Conservation (phyloP, 108 stramenopile genomes). For the Bacterosira constricta region DNA sequence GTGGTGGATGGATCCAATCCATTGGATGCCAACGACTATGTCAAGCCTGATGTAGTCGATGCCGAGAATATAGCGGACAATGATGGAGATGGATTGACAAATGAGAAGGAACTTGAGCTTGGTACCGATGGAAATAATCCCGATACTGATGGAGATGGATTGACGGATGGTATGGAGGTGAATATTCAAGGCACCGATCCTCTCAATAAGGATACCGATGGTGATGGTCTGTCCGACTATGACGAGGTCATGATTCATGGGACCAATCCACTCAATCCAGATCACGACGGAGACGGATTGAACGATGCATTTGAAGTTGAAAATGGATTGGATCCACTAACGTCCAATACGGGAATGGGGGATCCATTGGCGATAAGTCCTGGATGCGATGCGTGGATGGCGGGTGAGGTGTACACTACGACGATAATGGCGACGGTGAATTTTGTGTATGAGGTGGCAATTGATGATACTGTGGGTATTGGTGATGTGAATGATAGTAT, state of each 20-base stretch:
- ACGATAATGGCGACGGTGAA: constrained; percentile 4
- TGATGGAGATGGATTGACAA: constrained; percentile 4
- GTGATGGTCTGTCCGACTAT: constrained; percentile 12
- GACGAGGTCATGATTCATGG: constrained; percentile 15
- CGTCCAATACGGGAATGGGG: background rate
- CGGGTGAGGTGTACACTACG: background rate
- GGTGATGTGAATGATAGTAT: background rate
- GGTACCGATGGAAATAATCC: constrained; percentile 12
- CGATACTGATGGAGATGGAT: constrained; percentile 27
- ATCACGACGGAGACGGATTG: constrained; percentile 24
- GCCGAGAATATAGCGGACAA: background rate
- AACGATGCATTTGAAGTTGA: constrained; percentile 5
- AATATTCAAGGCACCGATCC: constrained; percentile 8
- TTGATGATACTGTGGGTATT: background rate
- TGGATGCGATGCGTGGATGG: constrained; percentile 15
- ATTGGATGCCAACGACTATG: too few species aligned
- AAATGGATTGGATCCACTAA: constrained; percentile 9
- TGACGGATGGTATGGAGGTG: constrained; percentile 18
- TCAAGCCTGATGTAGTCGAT: background rate
- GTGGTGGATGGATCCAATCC: too few species aligned
- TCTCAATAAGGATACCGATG: constrained; percentile 4
- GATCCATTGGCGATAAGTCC: background rate
- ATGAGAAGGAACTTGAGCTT: background rate
- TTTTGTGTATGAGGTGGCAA: constrained; percentile 24
- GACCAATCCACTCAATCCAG: constrained; percentile 8